A percentile compares a stretch with the other conserved stretches of the same genome.
These are phyloP conservation scores for Ophiostoma novo-ulmi DNA, from an alignment of 2,329 filamentous ascomycete species.

Conservation along the genomic window DNA sequence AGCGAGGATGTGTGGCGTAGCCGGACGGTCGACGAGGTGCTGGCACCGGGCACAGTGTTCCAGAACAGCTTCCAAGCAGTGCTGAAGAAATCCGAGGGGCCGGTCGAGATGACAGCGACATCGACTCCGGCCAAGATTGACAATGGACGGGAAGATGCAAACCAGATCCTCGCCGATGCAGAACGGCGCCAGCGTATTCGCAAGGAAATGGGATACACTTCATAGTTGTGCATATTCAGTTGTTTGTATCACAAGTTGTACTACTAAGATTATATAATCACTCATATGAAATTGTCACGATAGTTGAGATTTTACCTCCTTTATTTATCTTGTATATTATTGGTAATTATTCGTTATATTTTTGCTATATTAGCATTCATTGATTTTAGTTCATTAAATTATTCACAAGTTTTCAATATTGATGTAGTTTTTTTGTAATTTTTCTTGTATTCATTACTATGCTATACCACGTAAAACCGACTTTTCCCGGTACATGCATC, in stretches of 20 bases:
- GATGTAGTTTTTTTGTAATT: background rate
- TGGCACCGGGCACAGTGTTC: conserved; percentile 49
- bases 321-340: background rate
- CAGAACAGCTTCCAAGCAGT: conserved; percentile 30
- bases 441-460: conserved; percentile 2
- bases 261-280: background rate
- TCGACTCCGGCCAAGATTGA: conserved; percentile 21
- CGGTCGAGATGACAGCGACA: conserved; percentile 28
- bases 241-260: background rate
- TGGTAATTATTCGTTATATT: background rate
- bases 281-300: background rate
- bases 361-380: no score
- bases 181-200: conserved; percentile 37
- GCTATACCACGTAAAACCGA: background rate
- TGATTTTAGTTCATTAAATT: background rate
- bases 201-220: conserved; percentile 32
- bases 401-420: background rate
- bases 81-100: conserved; percentile 32
- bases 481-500: conserved; percentile 24
- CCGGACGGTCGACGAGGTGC: conserved; percentile 50
- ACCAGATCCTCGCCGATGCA: conserved; percentile 39
- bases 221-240: background rate
- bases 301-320: background rate
- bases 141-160: conserved; percentile 40
- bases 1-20: conserved; percentile 90